Conservation (phyloP, 2,329 filamentous ascomycete species). For the Colletotrichum zoysiae region DNA sequence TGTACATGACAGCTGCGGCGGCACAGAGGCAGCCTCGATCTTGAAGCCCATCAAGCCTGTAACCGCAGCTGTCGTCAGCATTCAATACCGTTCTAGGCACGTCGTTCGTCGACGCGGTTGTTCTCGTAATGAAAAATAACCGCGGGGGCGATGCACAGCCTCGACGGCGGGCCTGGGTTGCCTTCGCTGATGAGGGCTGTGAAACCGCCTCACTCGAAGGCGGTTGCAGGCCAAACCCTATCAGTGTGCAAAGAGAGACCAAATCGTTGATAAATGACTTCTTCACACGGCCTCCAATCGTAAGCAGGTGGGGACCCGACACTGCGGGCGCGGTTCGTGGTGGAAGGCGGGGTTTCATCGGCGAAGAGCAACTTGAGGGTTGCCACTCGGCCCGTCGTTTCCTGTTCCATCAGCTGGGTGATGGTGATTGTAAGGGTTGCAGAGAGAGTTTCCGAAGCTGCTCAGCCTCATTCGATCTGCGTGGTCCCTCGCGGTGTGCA, state of each 20-base stretch:
- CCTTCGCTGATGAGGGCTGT: background rate
- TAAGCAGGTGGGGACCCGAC: background rate
- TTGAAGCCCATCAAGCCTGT: background rate
- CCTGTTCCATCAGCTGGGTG: background rate
- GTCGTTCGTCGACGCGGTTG: background rate
- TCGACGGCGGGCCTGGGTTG: background rate
- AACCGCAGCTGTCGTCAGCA: background rate
- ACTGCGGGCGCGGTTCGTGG: background rate
- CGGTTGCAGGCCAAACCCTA: background rate
- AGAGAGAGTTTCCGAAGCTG: slow-evolving; percentile 36
- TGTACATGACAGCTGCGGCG: background rate
- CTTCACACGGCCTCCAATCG: background rate
- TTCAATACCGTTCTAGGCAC: background rate
- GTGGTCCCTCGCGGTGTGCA: slow-evolving; percentile 10
- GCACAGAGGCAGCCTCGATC: background rate
- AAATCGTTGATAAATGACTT: background rate
- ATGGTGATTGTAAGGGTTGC: slow-evolving; percentile 19
- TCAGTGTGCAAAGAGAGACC: background rate
- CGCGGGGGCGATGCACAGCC: slow-evolving; percentile 7
- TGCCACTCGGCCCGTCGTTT: slow-evolving; percentile 30
- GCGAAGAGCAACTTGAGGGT: slow-evolving; percentile 19
- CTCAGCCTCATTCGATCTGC: slow-evolving; percentile 35
- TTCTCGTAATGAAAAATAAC: background rate
- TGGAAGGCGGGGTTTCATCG: background rate
- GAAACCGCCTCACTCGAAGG: background rate